Conservation (phyloP, 2,329 filamentous ascomycete species). For the Beauveria medogensis region DNA sequence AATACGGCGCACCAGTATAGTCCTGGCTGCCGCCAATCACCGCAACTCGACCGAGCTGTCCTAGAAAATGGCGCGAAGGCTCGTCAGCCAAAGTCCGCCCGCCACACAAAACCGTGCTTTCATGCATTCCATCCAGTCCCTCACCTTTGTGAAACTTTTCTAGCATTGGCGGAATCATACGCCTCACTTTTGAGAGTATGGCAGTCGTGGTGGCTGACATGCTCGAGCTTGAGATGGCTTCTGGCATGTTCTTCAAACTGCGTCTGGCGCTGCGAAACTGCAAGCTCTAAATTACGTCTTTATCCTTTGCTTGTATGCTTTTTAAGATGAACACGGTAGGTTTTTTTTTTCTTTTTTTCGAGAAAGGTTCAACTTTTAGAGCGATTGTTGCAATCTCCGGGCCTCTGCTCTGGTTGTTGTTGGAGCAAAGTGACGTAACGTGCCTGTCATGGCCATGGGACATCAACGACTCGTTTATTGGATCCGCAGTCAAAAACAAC, state of each 20-base stretch:
- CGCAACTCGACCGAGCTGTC: slow-evolving; percentile 82
- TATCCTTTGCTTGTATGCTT: background rate
- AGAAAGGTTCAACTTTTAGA: background rate
- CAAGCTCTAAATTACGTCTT: background rate
- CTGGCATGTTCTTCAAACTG: slow-evolving; percentile 5
- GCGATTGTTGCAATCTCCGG: background rate
- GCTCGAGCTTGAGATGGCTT: slow-evolving; percentile 20
- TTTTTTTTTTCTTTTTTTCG: background rate
- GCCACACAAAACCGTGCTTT: no score
- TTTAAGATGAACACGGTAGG: no score
- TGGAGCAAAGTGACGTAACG: background rate
- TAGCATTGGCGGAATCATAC: slow-evolving; percentile 89
- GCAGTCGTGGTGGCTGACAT: slow-evolving; percentile 67
- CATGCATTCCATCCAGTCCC: background rate
- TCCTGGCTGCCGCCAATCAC: slow-evolving; percentile 94
- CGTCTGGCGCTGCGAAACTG: background rate
- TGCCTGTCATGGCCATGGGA: background rate
- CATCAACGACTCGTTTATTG: background rate
- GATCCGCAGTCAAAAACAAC: background rate
- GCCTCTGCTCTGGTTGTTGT: background rate
- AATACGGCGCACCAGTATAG: slow-evolving; percentile 96
- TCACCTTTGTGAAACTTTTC: slow-evolving; percentile 92
- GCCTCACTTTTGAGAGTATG: slow-evolving; percentile 72
- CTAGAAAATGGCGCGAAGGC: slow-evolving; percentile 35
- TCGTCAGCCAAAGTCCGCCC: background rate